These are phyloP conservation scores for Limonium bicolor DNA, from an alignment of 148 eudicot genomes.

Conservation along the genomic window DNA sequence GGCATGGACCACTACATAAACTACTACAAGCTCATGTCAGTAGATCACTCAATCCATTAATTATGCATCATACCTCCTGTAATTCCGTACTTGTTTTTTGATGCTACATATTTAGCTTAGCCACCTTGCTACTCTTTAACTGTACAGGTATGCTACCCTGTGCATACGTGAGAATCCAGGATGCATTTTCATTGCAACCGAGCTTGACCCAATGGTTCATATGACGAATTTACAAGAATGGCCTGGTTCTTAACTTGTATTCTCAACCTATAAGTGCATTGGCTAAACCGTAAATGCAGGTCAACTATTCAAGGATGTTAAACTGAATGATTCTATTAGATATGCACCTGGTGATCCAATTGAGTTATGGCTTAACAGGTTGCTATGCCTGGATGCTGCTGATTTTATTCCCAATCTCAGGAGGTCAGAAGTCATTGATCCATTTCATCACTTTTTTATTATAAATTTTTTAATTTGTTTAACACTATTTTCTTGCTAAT, in stretches of 20 bases:
- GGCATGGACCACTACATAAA: no score
- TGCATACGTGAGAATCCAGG: constrained; percentile 95
- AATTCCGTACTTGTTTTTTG: no score
- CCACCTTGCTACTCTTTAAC: no score
- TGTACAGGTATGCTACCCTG: constrained; percentile 71
- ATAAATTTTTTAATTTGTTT: constrained; percentile 4
- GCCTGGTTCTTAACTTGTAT: no score
- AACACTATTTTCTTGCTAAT: constrained; percentile 2
- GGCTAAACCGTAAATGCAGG: constrained; percentile 50
- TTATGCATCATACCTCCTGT: no score
- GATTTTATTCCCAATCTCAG: constrained; percentile 61
- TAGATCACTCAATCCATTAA: no score
- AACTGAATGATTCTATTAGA: constrained; percentile 80
- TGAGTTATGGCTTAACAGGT: constrained; percentile 79
- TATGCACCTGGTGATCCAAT: constrained; percentile 88
- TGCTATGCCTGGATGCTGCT: constrained; percentile 84
- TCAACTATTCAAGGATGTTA: constrained; percentile 72
- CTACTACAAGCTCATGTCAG: no score
- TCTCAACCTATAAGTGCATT: no score
- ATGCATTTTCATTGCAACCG: constrained; percentile 85
- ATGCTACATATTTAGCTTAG: no score
- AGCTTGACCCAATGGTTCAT: constrained; percentile 77
- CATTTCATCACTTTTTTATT: neutral
- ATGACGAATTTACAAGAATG: constrained; percentile 87
- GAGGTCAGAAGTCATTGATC: constrained; percentile 37